These are phyloP conservation scores for Malus sylvestris DNA, from an alignment of 306 rosid genomes.

Conservation along the genomic window DNA sequence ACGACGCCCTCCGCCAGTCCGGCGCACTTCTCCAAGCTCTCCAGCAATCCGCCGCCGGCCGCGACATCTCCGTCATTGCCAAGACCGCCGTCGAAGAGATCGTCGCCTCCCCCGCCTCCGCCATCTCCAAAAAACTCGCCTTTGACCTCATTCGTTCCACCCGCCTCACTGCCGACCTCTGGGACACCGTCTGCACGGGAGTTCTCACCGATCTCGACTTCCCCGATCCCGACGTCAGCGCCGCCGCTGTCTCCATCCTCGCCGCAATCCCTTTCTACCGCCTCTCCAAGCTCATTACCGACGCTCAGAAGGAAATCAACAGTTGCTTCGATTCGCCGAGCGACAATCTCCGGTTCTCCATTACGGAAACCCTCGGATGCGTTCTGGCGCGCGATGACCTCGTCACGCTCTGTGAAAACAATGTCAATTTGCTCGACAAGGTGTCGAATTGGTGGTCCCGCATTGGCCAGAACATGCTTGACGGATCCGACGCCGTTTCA, in stretches of 20 bases:
- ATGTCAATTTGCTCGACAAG: conserved; percentile 65
- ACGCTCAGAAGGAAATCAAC: conserved; percentile 71
- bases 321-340: conserved; percentile 70
- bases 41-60: conserved; percentile 98
- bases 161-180: conserved; percentile 86
- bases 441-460: conserved; percentile 91
- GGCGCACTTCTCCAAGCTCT: conserved; percentile 94
- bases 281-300: conserved; percentile 61
- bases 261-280: conserved; percentile 93
- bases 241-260: conserved; percentile 88
- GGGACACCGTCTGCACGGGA: conserved; percentile 88
- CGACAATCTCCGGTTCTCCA: conserved; percentile 75
- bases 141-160: conserved; percentile 95
- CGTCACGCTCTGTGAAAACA: conserved; percentile 87
- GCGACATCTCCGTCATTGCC: conserved; percentile 81
- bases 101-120: conserved; percentile 94
- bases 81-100: conserved; percentile 93
- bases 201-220: conserved; percentile 80
- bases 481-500: conserved; percentile 69
- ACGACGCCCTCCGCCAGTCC: conserved; percentile 93
- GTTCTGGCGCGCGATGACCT: conserved; percentile 93
- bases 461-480: conserved; percentile 80
- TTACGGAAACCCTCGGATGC: conserved; percentile 89
- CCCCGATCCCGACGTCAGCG: conserved; percentile 94
- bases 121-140: conserved; percentile 88